phyloP scores from a whole-genome alignment of 345 rosid genomes.

The Bruguiera parviflora region DNA sequence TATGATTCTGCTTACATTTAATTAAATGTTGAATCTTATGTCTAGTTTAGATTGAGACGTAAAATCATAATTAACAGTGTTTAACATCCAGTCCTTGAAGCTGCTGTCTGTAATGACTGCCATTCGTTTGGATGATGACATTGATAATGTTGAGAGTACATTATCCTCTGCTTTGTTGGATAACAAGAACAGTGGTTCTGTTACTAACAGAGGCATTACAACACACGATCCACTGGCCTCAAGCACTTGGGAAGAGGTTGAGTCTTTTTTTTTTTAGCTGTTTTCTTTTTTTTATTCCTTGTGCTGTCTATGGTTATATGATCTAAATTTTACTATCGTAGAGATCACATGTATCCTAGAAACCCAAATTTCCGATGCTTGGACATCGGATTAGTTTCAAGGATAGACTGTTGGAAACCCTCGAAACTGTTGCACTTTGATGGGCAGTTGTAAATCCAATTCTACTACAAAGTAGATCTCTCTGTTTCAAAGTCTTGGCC shows the following conservation, averaged over 20 bases:
- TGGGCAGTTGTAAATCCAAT: background rate
- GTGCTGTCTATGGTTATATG: background rate
- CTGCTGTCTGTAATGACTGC: conserved; percentile 83
- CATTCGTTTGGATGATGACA: conserved; percentile 69
- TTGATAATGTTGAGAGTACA: conserved; percentile 64
- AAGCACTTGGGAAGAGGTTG: conserved; percentile 93
- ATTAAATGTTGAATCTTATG: background rate
- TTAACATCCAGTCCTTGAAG: conserved; percentile 66
- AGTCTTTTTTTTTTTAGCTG: conserved; percentile 12
- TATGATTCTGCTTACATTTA: conserved; percentile 31
- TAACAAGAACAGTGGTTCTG: conserved; percentile 28
- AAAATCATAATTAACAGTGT: background rate
- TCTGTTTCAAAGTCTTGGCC: no score
- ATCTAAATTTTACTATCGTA: background rate
- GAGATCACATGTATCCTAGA: no score
- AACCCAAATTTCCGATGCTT: background rate
- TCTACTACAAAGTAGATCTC: background rate
- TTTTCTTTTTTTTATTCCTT: background rate
- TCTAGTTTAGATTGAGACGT: background rate
- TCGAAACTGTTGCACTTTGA: no score
- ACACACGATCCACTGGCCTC: conserved; percentile 79
- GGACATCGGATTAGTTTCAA: background rate
- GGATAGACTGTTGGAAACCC: background rate
- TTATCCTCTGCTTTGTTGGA: conserved; percentile 58
- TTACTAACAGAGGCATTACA: conserved; percentile 53